Conservation (phyloP, 1,139 yeast genomes). For the Kurtzmaniella quercitrusa region DNA sequence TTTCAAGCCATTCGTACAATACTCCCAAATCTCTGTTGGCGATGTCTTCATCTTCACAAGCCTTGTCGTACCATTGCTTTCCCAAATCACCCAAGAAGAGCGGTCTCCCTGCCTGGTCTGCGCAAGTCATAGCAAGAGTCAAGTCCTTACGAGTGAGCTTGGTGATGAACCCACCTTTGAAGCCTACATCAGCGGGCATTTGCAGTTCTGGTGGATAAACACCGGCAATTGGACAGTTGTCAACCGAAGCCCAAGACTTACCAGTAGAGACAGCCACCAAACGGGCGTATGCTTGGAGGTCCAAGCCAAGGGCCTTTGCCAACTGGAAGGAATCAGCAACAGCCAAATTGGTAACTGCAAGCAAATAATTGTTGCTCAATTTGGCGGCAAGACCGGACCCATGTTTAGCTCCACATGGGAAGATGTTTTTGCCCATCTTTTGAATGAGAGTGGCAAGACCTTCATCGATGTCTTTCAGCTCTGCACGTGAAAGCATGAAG, state of each 20-base stretch:
- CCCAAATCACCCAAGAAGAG: constrained; percentile 41
- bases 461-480: constrained; percentile 24
- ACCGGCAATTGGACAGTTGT: constrained; percentile 57
- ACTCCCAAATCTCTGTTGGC: constrained; percentile 45
- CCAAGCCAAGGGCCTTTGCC: constrained; percentile 51
- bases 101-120: constrained; percentile 30
- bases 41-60: constrained; percentile 40
- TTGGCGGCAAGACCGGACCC: constrained; percentile 61
- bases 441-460: constrained; percentile 26
- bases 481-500: constrained; percentile 50
- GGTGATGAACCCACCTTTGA: constrained; percentile 52
- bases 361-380: constrained; percentile 53
- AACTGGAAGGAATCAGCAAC: constrained; percentile 58
- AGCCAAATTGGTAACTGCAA: constrained; percentile 57
- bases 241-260: constrained; percentile 57
- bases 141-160: constrained; percentile 55
- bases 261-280: constrained; percentile 58
- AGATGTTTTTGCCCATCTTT: constrained; percentile 50
- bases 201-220: constrained; percentile 38
- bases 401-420: constrained; percentile 49
- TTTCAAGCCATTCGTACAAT: constrained; percentile 43
- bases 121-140: constrained; percentile 50
- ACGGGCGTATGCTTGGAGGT: constrained; percentile 46
- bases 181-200: constrained; percentile 47
- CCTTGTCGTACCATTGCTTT: constrained; percentile 42